Conservation (phyloP, 305 asterid genomes). For the Fraxinus greggii region DNA sequence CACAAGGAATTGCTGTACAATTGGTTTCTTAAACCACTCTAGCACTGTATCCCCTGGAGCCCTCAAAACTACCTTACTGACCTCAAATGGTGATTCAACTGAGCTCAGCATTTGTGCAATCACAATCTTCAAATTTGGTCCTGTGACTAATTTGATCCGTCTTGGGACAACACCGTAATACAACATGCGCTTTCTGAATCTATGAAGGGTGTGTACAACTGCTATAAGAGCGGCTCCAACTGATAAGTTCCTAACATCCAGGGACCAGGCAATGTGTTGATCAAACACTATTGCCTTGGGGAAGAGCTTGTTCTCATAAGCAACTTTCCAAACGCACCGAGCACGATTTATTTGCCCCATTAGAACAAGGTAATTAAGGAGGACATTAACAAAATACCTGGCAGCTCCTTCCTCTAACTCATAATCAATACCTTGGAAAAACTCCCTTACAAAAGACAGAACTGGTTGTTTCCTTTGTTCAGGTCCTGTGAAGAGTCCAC, state of each 20-base stretch:
- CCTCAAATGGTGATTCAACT: conserved; percentile 92
- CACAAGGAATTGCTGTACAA: conserved; percentile 87
- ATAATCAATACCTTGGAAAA: conserved; percentile 76
- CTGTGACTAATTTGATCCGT: conserved; percentile 85
- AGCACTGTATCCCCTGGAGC: conserved; percentile 92
- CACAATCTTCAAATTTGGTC: conserved; percentile 87
- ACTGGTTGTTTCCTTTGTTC: conserved; percentile 90
- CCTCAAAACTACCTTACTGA: conserved; percentile 91
- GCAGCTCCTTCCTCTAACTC: conserved; percentile 94
- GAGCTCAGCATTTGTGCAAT: conserved; percentile 78
- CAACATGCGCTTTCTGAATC: conserved; percentile 94
- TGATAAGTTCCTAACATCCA: conserved; percentile 88
- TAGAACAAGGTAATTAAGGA: conserved; percentile 88
- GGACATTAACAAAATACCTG: conserved; percentile 85
- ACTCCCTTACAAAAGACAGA: conserved; percentile 80
- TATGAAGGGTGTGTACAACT: conserved; percentile 92
- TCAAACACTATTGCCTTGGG: conserved; percentile 98
- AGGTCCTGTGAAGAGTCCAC: conserved; percentile 92
- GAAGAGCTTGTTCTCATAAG: conserved; percentile 90
- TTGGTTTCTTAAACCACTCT: conserved; percentile 99
- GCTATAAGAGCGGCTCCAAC: conserved; percentile 96
- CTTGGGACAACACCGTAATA: conserved; percentile 95
- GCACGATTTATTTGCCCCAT: conserved; percentile 99
- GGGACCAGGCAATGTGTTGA: conserved; percentile 98
- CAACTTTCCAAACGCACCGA: conserved; percentile 96